phyloP scores from a whole-genome alignment of 805 yeast species.

The Jamesozyma rosinii region DNA sequence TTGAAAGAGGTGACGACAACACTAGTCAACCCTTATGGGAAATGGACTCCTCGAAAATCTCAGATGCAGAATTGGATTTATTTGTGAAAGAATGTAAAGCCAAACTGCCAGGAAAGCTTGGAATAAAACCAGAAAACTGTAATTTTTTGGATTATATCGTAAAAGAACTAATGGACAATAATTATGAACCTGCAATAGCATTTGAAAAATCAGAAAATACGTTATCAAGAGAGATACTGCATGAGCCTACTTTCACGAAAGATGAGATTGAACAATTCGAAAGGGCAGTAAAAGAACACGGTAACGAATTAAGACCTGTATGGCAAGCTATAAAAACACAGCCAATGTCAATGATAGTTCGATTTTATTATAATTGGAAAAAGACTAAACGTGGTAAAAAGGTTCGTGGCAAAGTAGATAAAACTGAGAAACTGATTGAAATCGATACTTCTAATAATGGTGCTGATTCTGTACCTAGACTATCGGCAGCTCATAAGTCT shows the following conservation, averaged over 20 bases:
- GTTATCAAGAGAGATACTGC: conserved; percentile 49
- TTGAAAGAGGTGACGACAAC: conserved; percentile 69
- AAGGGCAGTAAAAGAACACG: conserved; percentile 59
- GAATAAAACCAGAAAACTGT: conserved; percentile 55
- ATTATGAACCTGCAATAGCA: conserved; percentile 47
- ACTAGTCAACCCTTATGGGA: conserved; percentile 64
- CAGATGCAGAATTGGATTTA: conserved; percentile 35
- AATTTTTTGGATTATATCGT: conserved; percentile 74
- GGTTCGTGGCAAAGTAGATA: conserved; percentile 80
- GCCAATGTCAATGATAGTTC: conserved; percentile 66
- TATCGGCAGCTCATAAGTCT: background rate
- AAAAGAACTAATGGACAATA: conserved; percentile 40
- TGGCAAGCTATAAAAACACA: conserved; percentile 64
- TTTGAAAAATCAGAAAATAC: conserved; percentile 34
- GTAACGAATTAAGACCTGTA: conserved; percentile 73
- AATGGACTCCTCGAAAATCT: conserved; percentile 24
- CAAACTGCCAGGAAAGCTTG: conserved; percentile 47
- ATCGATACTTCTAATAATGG: conserved; percentile 11
- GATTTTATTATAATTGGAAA: conserved; percentile 88
- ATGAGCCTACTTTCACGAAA: conserved; percentile 66
- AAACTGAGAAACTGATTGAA: conserved; percentile 40
- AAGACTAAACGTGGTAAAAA: conserved; percentile 64
- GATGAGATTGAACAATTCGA: conserved; percentile 66
- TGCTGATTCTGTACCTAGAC: background rate
- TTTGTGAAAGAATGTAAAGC: conserved; percentile 46